Conservation (phyloP, 352 stramenopile genomes). For the Phytophthora citrophthora region DNA sequence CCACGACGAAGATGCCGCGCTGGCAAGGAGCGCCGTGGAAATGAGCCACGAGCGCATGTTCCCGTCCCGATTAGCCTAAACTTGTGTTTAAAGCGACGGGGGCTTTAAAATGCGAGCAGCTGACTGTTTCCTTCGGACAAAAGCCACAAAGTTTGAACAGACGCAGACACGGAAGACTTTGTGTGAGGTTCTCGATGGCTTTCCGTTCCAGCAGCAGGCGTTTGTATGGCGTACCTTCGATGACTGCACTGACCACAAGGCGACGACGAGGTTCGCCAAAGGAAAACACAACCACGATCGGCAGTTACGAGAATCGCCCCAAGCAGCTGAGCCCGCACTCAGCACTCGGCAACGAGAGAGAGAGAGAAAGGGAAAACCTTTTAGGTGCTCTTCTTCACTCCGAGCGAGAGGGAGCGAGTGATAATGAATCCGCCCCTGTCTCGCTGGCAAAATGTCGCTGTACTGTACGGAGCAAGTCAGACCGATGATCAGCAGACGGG, state of each 20-base stretch:
- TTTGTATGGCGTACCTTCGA: constrained; percentile 9
- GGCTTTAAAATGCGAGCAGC: too few relatives aligned
- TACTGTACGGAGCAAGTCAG: constrained; percentile 14
- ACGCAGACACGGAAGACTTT: constrained; percentile 4
- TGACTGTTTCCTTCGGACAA: constrained; percentile 4
- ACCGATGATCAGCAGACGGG: constrained; percentile 1
- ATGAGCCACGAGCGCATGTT: constrained; percentile 21
- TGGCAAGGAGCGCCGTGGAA: background rate
- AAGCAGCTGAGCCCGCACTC: background rate
- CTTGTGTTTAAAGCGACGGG: background rate
- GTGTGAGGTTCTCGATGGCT: constrained; percentile 15
- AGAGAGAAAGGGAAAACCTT: background rate
- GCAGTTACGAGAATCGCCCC: background rate
- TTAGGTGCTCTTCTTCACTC: background rate
- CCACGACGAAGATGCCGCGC: constrained; percentile 5
- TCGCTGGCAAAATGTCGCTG: constrained; percentile 3
- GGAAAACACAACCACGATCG: background rate
- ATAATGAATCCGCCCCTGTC: constrained; percentile 13
- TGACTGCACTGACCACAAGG: constrained; percentile 22
- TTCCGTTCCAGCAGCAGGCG: constrained; percentile 21
- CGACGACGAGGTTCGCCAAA: constrained; percentile 14
- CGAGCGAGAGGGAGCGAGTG: background rate
- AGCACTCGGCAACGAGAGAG: background rate
- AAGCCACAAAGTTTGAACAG: constrained; percentile 23
- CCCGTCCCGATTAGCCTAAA: background rate